phyloP scores from a whole-genome alignment of 352 stramenopile genomes.

The Phytophthora citricola region DNA sequence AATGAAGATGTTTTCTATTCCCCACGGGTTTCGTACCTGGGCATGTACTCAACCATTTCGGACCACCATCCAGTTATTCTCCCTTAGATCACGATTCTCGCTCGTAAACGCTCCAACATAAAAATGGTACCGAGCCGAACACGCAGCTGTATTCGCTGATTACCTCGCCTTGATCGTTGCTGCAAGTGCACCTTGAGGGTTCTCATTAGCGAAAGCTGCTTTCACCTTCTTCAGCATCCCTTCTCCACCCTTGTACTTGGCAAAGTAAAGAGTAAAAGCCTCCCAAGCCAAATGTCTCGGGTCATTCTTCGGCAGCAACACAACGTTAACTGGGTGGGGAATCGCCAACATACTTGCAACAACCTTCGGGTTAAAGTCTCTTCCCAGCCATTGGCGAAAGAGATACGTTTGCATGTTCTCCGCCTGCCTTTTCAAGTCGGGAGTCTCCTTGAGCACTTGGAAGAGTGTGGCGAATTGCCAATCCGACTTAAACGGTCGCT shows the following conservation, averaged over 20 bases:
- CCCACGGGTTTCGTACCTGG: too few species aligned
- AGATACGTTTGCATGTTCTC: conserved; percentile 2
- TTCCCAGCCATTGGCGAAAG: neutral
- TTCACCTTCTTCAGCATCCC: neutral
- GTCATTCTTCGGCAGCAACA: neutral
- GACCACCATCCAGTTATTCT: too few species aligned
- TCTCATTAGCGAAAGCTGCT: neutral
- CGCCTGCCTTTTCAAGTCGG: conserved; percentile 1
- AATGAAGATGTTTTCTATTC: too few species aligned
- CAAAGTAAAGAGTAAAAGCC: neutral
- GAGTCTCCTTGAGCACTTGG: neutral
- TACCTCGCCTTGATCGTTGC: neutral
- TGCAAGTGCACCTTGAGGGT: neutral
- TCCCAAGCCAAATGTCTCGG: neutral
- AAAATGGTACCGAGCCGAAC: too few species aligned
- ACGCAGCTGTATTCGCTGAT: too few species aligned
- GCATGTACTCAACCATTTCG: too few species aligned
- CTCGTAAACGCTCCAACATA: too few species aligned
- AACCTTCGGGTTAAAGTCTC: neutral
- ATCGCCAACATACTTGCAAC: neutral
- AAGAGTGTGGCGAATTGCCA: neutral
- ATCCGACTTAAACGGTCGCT: too few species aligned
- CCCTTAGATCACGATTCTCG: too few species aligned
- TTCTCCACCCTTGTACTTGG: neutral
- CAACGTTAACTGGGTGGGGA: neutral